Percentiles rank a stretch among this genome's conserved stretches.
Conservation (phyloP, 2,329 filamentous ascomycete species). For the Knoxdaviesia capensis region DNA sequence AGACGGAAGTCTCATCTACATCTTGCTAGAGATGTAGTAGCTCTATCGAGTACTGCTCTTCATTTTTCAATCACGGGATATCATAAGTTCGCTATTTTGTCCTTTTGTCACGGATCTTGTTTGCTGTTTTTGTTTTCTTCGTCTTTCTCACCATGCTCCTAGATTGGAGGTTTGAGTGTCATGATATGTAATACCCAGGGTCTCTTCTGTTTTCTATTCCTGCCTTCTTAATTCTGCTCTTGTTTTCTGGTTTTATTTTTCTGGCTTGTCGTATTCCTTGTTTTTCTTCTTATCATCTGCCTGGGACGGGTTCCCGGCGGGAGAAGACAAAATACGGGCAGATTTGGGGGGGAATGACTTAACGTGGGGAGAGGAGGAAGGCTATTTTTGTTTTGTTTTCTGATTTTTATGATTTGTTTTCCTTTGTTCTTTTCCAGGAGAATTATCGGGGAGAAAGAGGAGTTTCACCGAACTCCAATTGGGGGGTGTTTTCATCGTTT, state of each 20-base stretch:
- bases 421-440: no score
- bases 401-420: background rate
- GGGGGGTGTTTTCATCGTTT: background rate
- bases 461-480: background rate
- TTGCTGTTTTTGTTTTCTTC: background rate
- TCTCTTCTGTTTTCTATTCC: background rate
- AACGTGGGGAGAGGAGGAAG: background rate
- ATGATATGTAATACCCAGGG: constrained; percentile 1
- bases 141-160: no score
- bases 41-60: no score
- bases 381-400: background rate
- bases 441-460: no score
- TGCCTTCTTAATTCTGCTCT: background rate
- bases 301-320: no score
- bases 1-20: no score
- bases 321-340: no score
- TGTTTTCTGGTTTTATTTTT: no score
- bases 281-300: background rate
- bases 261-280: background rate
- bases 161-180: background rate
- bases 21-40: no score
- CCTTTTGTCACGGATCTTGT: no score
- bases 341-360: background rate
- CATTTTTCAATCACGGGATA: no score
- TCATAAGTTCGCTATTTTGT: background rate